Evolutionary conservation across 495 filamentous ascomycete species (phyloP), one percentile per base, ranked within the genome.

Genomic region (Staphylotrichum tortipilum): DNA sequence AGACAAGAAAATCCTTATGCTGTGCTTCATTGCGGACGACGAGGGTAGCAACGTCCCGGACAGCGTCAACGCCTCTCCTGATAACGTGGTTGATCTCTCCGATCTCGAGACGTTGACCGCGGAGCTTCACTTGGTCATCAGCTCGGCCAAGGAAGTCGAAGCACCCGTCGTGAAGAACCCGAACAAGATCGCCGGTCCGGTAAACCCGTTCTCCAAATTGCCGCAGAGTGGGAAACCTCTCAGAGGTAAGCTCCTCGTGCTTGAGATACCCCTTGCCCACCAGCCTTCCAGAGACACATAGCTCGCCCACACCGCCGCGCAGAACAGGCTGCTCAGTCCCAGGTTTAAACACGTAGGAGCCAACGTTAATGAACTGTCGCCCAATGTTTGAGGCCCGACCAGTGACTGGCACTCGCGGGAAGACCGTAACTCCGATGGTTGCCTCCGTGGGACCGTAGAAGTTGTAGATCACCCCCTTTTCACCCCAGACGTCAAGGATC

Each of bases 181-280:
- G 73, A 12, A 88, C 87, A 3, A 92, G 67, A 57, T 94, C 88
- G 0, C 88, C 88, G 6, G 88, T 90, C 3, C 85, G 78, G 56
- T 94, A 94, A 3, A 87, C 70, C 21, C 78, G 67, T 43, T 74
- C 70, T 4, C 64, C 66, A 44, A 77, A 79, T 12, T 50, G 35
- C 10, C 67, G 35, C 4, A 88, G 59, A 1, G 61, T 70, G 0
- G 81, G 83, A 53, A 88, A 88, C 30, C 73, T 71, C 50, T 85
- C 77, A 2, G 61, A 38, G 0, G 84, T 87, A 22, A 88, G 69
- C 26, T 88, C 79, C 3, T 79, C 74, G 4, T 88, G 76, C 35
- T 90, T 90, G 33, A 92, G 72, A 56, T 96, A 96, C 0, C 89
- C 90, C 55, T 84, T 88, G 7, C 84, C 90, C 28, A 96, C 88